phyloP scores from a whole-genome alignment of 352 stramenopile species.

The Phytopythium mirpurense region DNA sequence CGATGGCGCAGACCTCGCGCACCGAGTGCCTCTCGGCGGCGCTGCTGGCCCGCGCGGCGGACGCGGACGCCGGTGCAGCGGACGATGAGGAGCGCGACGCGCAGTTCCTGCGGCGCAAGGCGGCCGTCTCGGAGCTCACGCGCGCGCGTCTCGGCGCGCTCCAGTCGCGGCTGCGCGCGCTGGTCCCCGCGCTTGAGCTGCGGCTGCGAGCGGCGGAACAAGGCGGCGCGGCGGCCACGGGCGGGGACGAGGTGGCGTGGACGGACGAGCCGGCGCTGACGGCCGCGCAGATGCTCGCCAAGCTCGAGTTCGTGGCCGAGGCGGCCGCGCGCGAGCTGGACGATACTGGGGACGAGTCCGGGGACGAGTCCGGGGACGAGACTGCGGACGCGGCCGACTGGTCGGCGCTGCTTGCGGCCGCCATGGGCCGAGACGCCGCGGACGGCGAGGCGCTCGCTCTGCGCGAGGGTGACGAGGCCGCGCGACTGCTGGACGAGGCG shows the following conservation, averaged over 20 bases:
- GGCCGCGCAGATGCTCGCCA: conserved; percentile 6
- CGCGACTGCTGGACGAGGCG: conserved; percentile 1
- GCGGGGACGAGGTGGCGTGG: background rate
- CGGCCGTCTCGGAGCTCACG: conserved; percentile 1
- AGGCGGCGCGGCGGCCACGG: background rate
- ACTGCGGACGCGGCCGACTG: conserved; percentile 1
- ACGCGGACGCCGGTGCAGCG: too few species aligned
- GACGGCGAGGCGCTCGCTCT: background rate
- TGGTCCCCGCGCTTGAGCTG: background rate
- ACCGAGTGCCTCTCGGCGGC: background rate
- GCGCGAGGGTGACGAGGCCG: background rate
- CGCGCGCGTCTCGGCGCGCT: background rate
- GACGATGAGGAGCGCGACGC: background rate
- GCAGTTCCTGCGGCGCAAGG: conserved; percentile 7
- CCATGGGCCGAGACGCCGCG: background rate
- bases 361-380: background rate
- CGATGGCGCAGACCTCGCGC: background rate
- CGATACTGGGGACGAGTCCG: background rate
- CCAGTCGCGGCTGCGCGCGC: background rate
- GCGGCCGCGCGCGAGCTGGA: background rate
- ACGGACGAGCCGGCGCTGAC: conserved; percentile 4
- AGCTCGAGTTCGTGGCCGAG: conserved; percentile 7
- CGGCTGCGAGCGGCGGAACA: background rate
- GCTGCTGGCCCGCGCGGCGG: background rate
- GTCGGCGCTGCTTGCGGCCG: background rate